Evolutionary conservation across 2,329 filamentous ascomycete species (phyloP), one percentile per base, ranked within the genome.

Genomic region (Pseudocercospora eumusae): DNA sequence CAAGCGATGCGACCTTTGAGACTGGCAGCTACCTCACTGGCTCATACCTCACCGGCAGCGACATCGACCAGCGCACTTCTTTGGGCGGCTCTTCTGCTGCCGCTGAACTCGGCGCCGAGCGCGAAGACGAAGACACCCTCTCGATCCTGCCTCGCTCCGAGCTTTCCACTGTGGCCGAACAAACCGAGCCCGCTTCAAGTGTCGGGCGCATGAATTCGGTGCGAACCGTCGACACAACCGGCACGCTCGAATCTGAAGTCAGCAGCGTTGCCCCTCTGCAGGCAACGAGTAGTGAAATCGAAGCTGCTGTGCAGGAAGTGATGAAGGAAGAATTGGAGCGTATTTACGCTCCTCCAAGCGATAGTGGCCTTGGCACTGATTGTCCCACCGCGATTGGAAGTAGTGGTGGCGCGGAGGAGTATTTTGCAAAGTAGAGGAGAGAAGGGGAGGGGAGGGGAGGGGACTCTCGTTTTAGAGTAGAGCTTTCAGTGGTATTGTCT

Each of bases 21-120:
- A 80, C 79, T 11, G 78, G 78, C 13, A 76, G 75, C n/a, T 80
- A 80, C 68, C 75, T 80, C n/a, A 78, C 78, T n/a, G 79, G 79
- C n/a, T 77, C 76, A 21, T 82, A 82, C 71, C 75, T 81, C 73
- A 81, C 78, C 0, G 80, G 79, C 57, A 80, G 76, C 63, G 79
- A 81, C 40, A 64, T 79, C 28, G 76, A 78, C 55, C 74, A 79
- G n/a, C 76, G 80, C 25, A 78, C 75, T 6, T 80, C 78, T 13
- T 74, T 78, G 28, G 78, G 77, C 33, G 77, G 72, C 45, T 70
- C 77, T 3, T 72, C 73, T 4, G 73, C 72, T 52, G 77, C 76
- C 9, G 65, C 65, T 5, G 71, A 74, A 55, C 72, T 73, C 18
- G 68, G 64, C 21, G 65, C 63, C 31, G 70, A 73, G 57, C 73